Evolutionary conservation across 805 yeast genomes (phyloP), one percentile per base, ranked within the genome.

Genomic region (Candida peoriensis): DNA sequence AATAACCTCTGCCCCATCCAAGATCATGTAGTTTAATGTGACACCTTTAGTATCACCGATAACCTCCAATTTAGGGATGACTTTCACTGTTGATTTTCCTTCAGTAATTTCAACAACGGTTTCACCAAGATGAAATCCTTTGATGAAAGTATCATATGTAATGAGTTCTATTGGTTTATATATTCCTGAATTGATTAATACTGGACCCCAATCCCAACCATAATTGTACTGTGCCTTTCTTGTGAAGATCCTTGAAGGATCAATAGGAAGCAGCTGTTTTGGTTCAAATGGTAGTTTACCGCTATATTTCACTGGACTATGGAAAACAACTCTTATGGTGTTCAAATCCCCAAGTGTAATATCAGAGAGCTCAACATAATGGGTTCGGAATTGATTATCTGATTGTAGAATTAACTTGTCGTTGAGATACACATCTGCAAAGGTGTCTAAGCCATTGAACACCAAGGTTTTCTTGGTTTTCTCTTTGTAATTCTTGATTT

Each of bases 161-260:
- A 42, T 29, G 15, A 43, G 25, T 21, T 46, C 41, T 3, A 43
- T 41, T 1, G 47, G 47, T 16, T 34, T 43, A 31, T 19, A 37
- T 15, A 41, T 37, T 24, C 47, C 46, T 34, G 41, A 43, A 8
- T 46, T 34, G 10, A 41, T 32, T n/a, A 46, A 17, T 2, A 38
- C 39, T 11, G 50, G 72, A 14, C 76, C 77, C 78, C 78, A 72
- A 48, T 72, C 78, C 78, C 77, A 72, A 3, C 78, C 78, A 44
- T 58, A 72, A 40, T 70, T 74, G 44, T 71, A 71, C 47, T 70
- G 77, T 2, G 77, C 73, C 45, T 72, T 72, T 42, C 78, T 55
- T 13, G 66, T 62, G 34, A 68, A 63, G 35, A 65, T 49, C 24
- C 78, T 55, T 30, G 61, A 50, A 18, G 32, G 26, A 8, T 64